phyloP scores from a whole-genome alignment of 176 grass and related monocot species.

The Puya raimondii region DNA sequence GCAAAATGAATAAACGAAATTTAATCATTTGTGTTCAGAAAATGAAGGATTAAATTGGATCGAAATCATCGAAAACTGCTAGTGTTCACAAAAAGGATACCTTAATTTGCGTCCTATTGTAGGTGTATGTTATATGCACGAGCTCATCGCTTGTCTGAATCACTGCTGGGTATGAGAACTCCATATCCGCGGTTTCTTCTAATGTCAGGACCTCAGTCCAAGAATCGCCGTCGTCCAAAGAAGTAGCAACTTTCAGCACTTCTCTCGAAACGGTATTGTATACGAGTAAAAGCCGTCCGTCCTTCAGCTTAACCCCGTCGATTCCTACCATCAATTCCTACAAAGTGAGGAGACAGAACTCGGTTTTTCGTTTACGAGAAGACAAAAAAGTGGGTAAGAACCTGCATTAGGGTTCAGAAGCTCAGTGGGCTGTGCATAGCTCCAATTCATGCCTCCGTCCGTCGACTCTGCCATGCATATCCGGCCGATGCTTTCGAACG shows the following conservation, averaged over 20 bases:
- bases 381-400: neutral
- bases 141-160: slow-evolving; percentile 34
- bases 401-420: slow-evolving; percentile 94
- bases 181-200: slow-evolving; percentile 34
- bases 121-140: slow-evolving; percentile 48
- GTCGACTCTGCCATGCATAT: slow-evolving; percentile 69
- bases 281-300: slow-evolving; percentile 40
- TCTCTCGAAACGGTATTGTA: slow-evolving; percentile 46
- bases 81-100: slow-evolving; percentile 3
- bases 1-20: slow-evolving; percentile 1
- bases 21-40: neutral
- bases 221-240: slow-evolving; percentile 41
- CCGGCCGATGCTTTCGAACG: slow-evolving; percentile 46
- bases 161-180: slow-evolving; percentile 54
- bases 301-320: slow-evolving; percentile 47
- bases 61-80: neutral
- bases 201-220: slow-evolving; percentile 44
- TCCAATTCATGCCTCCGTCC: slow-evolving; percentile 64
- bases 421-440: slow-evolving; percentile 39
- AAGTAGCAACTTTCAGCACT: slow-evolving; percentile 37
- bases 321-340: slow-evolving; percentile 15
- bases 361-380: neutral
- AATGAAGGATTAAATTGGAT: neutral
- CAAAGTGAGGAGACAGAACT: neutral
- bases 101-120: slow-evolving; percentile 63